phyloP scores from a whole-genome alignment of 352 stramenopile genomes.

The Globisporangium rhizosaccharum region DNA sequence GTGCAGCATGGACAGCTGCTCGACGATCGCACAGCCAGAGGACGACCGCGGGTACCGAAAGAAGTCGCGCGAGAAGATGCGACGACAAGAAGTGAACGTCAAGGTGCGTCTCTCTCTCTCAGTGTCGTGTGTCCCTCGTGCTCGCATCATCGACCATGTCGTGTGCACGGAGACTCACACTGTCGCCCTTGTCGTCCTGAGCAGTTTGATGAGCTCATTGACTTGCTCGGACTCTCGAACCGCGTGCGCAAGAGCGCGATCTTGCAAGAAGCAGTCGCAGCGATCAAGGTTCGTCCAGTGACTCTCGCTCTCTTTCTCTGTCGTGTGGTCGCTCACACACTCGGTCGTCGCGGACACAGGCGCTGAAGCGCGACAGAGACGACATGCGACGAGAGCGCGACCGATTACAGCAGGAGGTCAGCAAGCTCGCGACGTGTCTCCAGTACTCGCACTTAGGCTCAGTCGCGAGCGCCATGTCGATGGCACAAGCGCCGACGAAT shows the following conservation, averaged over 20 bases:
- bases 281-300: conserved; percentile 37
- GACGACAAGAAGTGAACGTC: conserved; percentile 73
- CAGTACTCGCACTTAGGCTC: conserved; percentile 60
- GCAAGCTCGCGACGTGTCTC: conserved; percentile 55
- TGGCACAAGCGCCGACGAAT: conserved; percentile 21
- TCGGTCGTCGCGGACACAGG: conserved; percentile 2
- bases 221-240: conserved; percentile 63
- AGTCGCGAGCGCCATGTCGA: conserved; percentile 38
- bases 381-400: conserved; percentile 56
- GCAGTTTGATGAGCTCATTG: conserved; percentile 71
- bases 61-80: conserved; percentile 76
- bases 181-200: neutral
- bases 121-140: too few species aligned
- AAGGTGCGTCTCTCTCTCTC: conserved; percentile 32
- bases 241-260: conserved; percentile 72
- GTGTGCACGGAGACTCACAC: neutral
- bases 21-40: conserved; percentile 41
- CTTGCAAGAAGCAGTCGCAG: conserved; percentile 58
- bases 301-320: neutral
- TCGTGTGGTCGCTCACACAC: neutral
- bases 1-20: conserved; percentile 40
- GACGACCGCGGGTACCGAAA: conserved; percentile 64
- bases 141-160: neutral
- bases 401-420: conserved; percentile 58
- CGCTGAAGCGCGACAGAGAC: conserved; percentile 51